Conservation (phyloP, 805 yeast species). For the Saturnispora kantuleensis region DNA sequence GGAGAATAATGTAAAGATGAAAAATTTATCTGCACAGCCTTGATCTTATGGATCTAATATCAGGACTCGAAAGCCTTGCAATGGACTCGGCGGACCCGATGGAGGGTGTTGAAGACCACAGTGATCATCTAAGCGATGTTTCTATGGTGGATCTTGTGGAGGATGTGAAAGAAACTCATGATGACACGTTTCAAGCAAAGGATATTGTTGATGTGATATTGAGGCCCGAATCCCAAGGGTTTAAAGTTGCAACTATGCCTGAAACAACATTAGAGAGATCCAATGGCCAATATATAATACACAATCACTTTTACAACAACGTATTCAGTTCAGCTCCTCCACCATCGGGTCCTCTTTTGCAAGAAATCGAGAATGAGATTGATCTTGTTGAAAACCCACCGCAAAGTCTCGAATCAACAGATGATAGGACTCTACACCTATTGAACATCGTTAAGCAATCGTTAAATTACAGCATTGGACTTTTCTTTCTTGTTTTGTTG, state of each 20-base stretch:
- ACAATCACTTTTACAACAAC: conserved; percentile 12
- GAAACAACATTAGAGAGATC: background rate
- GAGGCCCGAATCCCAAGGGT: conserved; percentile 12
- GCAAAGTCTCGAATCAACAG: no score
- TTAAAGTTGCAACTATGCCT: conserved; percentile 1
- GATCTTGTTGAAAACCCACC: background rate
- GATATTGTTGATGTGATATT: conserved; percentile 8
- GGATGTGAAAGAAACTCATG: background rate
- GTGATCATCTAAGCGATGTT: no score
- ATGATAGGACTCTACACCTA: background rate
- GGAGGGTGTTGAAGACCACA: background rate
- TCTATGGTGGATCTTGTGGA: background rate
- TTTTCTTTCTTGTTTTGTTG: conserved; percentile 5
- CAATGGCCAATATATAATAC: conserved; percentile 5
- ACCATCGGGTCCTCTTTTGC: background rate
- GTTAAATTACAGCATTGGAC: conserved; percentile 8
- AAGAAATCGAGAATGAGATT: background rate
- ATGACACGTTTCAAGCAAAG: conserved; percentile 1
- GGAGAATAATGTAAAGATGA: background rate
- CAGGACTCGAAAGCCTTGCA: no score
- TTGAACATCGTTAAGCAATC: conserved; percentile 1
- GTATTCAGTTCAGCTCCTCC: background rate
- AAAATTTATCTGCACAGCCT: conserved; percentile 7
- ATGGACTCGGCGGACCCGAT: background rate
- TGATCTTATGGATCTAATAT: conserved; percentile 2